Base-by-base conservation (phyloP, 2,329 filamentous ascomycete genomes). In the Colletotrichum noveboracense region DNA sequence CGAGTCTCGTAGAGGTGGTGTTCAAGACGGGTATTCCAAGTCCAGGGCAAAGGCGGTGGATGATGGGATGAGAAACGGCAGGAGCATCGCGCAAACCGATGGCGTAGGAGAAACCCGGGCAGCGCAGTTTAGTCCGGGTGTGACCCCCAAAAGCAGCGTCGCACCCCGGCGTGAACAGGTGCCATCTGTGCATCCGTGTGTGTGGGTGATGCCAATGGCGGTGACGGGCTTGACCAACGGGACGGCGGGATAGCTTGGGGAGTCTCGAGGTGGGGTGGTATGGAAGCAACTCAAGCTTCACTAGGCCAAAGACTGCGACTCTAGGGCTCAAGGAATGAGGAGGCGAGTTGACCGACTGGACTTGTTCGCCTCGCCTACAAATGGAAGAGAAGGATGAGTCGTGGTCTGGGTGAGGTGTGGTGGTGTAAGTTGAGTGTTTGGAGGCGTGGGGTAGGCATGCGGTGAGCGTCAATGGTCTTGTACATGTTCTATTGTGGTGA, bases 141-240 rank as follows among this genome's bases (percentile, higher is more conserved):
- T 67, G 61, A 62, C 68, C 61, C 68, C 68, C 55, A 75, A 71
- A 71, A 66, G 55, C 62, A 75, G 72, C 69, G 71, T 74, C 48
- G 28, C 61, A 66, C 71, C 60, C 58, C 36, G 48, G 60, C 48
- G 66, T 43, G 67, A 70, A 48, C 56, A 70, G 67, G 67, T 70
- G 67, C 67, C 67, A 62, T 62, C 56, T 70, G 56, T 60, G 67
- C 67, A 70, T 70, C 34, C 16, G 67, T 62, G 67, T 52, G 67
- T 70, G 55, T 61, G 67, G 32, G 56, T 18, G 67, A 70, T 48
- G 55, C 36, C 67, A 71, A 71, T 71, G 68, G 68, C 68, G 68
- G 68, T 71, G 68, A 71, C 68, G 60, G 68, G 30, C 24, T 38
- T 36, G 60, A 71, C 68, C 68, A 71, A 71, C 56, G 34, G 32